Evolutionary conservation across 2,329 filamentous ascomycete species (phyloP).

Genomic region (Epichloe elymi): DNA sequence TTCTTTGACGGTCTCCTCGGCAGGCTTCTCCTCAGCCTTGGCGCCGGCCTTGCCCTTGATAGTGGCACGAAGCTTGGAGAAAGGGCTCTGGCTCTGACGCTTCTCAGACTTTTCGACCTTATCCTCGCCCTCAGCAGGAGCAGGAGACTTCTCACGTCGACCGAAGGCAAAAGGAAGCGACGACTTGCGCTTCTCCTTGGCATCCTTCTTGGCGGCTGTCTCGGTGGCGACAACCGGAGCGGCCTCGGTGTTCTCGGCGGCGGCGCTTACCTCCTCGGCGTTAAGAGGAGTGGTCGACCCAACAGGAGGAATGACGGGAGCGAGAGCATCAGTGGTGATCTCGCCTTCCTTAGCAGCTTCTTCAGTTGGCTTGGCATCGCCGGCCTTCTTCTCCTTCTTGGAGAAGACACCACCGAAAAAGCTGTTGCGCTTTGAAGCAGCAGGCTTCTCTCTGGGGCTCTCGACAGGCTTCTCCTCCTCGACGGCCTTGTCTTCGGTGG

Average conservation of each 20-base stretch:
- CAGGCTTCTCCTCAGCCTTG: constrained; percentile 30
- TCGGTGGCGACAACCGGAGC: constrained; percentile 33
- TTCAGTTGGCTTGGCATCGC: constrained; percentile 32
- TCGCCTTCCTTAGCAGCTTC: constrained; percentile 27
- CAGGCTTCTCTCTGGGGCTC: constrained; percentile 34
- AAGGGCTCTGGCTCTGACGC: constrained; percentile 24
- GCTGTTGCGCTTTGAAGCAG: constrained; percentile 41
- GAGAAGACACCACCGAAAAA: constrained; percentile 39
- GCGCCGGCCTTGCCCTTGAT: constrained; percentile 34
- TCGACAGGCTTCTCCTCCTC: constrained; percentile 28
- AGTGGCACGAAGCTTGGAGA: constrained; percentile 48
- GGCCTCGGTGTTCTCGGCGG: constrained; percentile 33
- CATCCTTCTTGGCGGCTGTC: constrained; percentile 46
- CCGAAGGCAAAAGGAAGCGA: constrained; percentile 62
- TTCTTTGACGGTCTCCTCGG: constrained; percentile 21
- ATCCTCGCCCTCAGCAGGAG: constrained; percentile 49
- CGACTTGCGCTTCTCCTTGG: constrained; percentile 75
- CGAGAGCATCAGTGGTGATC: constrained; percentile 33
- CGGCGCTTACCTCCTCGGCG: constrained; percentile 41
- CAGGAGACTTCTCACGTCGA: constrained; percentile 56
- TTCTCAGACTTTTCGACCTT: constrained; percentile 18
- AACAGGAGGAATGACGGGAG: constrained; percentile 46
- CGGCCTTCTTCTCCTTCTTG: constrained; percentile 47
- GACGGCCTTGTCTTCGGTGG: constrained; percentile 17
- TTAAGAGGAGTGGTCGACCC: constrained; percentile 43